phyloP scores from a whole-genome alignment of 768 basidiomycete species.

The Mycena belliarum region DNA sequence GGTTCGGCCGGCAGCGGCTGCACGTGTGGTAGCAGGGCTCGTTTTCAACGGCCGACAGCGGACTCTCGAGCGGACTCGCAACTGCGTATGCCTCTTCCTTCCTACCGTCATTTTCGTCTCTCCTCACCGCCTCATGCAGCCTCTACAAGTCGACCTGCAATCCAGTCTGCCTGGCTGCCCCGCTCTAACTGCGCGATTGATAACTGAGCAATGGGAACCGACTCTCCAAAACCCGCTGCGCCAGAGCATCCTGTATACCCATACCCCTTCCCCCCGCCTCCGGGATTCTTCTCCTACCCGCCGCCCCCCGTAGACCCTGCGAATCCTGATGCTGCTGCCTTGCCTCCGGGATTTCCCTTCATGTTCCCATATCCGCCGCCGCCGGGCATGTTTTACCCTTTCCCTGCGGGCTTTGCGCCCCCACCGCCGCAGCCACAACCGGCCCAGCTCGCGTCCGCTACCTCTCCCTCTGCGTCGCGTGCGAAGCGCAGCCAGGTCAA shows the following conservation, averaged over 20 bases:
- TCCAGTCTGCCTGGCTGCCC: neutral
- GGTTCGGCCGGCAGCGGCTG: no score
- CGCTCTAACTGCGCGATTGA: neutral
- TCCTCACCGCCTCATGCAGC: constrained; percentile 1
- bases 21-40: no score
- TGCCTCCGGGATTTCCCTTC: constrained; percentile 4
- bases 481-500: constrained; percentile 88
- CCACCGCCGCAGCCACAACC: neutral
- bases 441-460: neutral
- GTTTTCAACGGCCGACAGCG: constrained; percentile 11
- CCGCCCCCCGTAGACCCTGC: constrained; percentile 12
- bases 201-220: constrained; percentile 2
- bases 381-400: constrained; percentile 14
- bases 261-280: constrained; percentile 6
- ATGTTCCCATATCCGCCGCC: constrained; percentile 17
- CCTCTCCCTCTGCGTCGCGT: constrained; percentile 35
- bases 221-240: neutral
- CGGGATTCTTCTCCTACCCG: constrained; percentile 15
- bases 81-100: neutral
- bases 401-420: constrained; percentile 4
- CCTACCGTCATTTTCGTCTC: neutral
- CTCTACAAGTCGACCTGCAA: no score
- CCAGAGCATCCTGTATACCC: constrained; percentile 14
- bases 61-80: constrained; percentile 1
- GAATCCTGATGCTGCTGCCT: constrained; percentile 4